Base-by-base conservation (phyloP, 2,329 filamentous ascomycete genomes). In the Mycosphaerelloides madeirae region DNA sequence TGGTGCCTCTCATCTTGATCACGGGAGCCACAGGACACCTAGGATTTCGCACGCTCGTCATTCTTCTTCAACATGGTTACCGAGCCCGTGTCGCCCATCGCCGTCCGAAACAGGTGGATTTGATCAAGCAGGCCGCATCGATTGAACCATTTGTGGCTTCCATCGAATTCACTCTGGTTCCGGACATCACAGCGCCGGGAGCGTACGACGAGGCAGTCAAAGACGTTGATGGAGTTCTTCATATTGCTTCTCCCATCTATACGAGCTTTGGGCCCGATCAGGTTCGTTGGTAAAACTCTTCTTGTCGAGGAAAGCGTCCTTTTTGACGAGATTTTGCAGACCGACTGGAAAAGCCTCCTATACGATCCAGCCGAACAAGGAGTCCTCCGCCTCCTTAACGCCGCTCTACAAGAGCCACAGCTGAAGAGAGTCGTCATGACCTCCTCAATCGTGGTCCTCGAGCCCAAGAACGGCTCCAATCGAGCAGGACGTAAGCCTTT, bases 1-100 rank as follows among this genome's bases (percentile, higher is more conserved):
- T n/a, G n/a, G n/a, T n/a, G n/a, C 74, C 78, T 29, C 28, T 29
- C 3, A 64, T 83, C 53, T 70, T 87, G 45, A 60, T 67, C 33
- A 68, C 64, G 1, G 60, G 60, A 3, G 56, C 52, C 2, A 59
- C 59, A 15, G 60, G 60, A 32, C 59, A 58, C 46, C 54, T 63
- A 9, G 60, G 60, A 14, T 59, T 58, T 6, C 54, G 61, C 32
- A 53, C 56, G 2, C 48, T 59, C 5, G 46, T 53, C n/a, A 29
- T 38, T 1, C 46, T 49, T 8, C 48, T 57, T 6, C 32, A 48
- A 43, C 44, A 54, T 14, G 52, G 54, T 15, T 53, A 55, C 20
- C 41, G 42, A n/a, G 47, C 53, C n/a, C 46, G 52, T 15, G 29
- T 53, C 18, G 49, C 45, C 25, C 34, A 56, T 31, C 49, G 54